Base-by-base conservation (phyloP, 345 rosid genomes). In the Pistacia atlantica region DNA sequence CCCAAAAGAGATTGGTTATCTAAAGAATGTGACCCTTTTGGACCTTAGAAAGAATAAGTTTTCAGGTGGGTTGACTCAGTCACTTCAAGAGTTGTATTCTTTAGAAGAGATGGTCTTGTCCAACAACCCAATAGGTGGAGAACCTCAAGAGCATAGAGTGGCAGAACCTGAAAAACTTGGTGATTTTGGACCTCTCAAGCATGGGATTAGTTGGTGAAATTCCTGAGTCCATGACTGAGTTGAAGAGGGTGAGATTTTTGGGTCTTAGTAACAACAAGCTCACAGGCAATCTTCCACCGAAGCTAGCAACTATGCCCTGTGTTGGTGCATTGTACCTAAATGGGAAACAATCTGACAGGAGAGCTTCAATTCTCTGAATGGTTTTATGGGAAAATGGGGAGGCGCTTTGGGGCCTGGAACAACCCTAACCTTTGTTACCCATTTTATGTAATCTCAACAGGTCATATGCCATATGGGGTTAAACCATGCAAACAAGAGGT, bases 321-420 rank as follows among this genome's bases (percentile, higher is more conserved):
- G 76, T 95, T 25, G 82, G 76, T 70, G 90, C 96, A 8, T 80
- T 95, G 25, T 93, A 90, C 83, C 71, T 93, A 10, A 85, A 88
- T 42, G 94, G 94, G 95, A 76, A 95, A 95, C 84, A 91, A 95
- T 82, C 87, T 92, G 81, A 87, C 90, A 56, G 99, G 99, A 77
- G 90, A 83, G 88, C 84, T 95, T 16, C 68, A 80, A 67, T 92
- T 93, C 77, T 76, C 97, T 28, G 54, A 64, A 56, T 51, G 17
- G 76, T 95, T 95, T 72, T 90, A 87, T 77, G 71, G 79, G 80
- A 93, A 83, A 75, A 77, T 95, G 85, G 92, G 96, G 37, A 87
- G 93, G 82, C 92, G 97, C 22, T 93, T 95, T 68, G 92, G 95
- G 75, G 95, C 93, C 20, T 92, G 95, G 98, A 88, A 87, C 80